A percentile compares a stretch with the other conserved stretches of the same genome.
Conservation (phyloP, 129 eudicot genomes). For the Apium graveolens region DNA sequence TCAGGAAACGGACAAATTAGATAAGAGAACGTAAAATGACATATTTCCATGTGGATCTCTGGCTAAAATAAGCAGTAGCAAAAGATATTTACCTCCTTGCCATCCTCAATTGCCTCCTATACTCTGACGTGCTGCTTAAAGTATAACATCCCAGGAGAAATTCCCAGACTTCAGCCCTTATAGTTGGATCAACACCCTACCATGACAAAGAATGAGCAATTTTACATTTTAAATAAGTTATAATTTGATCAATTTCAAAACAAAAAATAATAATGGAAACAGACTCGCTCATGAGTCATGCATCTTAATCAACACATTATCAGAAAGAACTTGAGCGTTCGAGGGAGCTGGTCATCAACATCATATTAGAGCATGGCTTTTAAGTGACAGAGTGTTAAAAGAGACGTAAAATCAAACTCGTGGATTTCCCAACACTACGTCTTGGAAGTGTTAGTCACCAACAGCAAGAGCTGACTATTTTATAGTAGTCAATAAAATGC, state of each 20-base stretch:
- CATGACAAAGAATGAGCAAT: conserved; percentile 8
- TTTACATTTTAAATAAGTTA: neutral
- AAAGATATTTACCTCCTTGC: conserved; percentile 68
- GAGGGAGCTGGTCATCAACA: neutral
- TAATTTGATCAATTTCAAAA: neutral
- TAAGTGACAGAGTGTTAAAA: neutral
- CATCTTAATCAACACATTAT: neutral
- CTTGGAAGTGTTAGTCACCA: neutral
- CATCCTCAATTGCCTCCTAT: conserved; percentile 61
- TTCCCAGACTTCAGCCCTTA: conserved; percentile 98
- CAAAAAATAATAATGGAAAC: neutral
- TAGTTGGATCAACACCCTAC: conserved; percentile 96
- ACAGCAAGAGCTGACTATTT: neutral
- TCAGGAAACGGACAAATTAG: neutral
- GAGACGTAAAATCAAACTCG: neutral
- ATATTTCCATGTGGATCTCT: neutral
- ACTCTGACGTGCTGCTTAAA: conserved; percentile 83
- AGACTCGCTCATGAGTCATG: neutral
- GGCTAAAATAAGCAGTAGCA: conserved; percentile 13
- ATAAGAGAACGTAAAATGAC: neutral
- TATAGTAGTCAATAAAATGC: neutral
- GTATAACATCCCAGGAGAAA: conserved; percentile 92
- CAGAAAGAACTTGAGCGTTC: neutral
- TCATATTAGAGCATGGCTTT: neutral
- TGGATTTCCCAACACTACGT: neutral